Percentiles rank a stretch among this genome's conserved stretches.
Evolutionary conservation across 2,329 filamentous ascomycete species (phyloP).

Genomic region (Aspergillus sp.): DNA sequence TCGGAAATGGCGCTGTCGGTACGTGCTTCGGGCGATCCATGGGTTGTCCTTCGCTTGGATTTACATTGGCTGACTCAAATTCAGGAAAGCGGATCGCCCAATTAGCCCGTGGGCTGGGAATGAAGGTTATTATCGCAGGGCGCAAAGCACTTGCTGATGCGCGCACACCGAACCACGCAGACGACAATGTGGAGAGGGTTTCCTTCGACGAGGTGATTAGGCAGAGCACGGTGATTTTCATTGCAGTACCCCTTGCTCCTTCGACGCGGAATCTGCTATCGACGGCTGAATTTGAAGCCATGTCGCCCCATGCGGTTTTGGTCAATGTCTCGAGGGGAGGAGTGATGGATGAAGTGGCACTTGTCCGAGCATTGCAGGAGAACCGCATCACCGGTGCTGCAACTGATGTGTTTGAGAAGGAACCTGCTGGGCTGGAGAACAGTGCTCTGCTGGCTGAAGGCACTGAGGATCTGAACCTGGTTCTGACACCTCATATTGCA

Average conservation of each 20-base stretch:
- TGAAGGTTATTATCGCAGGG: conserved; percentile 53
- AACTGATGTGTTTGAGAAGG: conserved; percentile 53
- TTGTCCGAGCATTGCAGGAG: conserved; percentile 49
- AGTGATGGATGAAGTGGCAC: conserved; percentile 53
- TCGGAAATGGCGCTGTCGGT: conserved; percentile 55
- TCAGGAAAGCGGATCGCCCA: conserved; percentile 46
- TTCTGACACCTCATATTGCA: conserved; percentile 56
- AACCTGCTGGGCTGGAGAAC: conserved; percentile 49
- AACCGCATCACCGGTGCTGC: conserved; percentile 52
- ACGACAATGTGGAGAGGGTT: conserved; percentile 15
- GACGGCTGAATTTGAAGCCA: conserved; percentile 45
- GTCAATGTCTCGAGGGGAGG: conserved; percentile 55
- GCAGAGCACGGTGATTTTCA: conserved; percentile 33
- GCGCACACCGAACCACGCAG: background rate
- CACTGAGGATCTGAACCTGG: conserved; percentile 50
- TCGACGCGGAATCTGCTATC: conserved; percentile 39
- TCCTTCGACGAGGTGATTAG: conserved; percentile 34
- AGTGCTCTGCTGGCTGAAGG: conserved; percentile 49
- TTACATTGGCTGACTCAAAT: conserved; percentile 1
- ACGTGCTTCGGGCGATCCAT: conserved; percentile 1
- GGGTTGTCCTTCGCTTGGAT: background rate
- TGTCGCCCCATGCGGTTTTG: conserved; percentile 49
- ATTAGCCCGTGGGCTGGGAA: conserved; percentile 50
- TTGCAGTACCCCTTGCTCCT: conserved; percentile 33
- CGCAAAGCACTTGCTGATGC: conserved; percentile 40